A percentile compares a stretch with the other conserved stretches of the same genome.
Evolutionary conservation across 1,139 yeast species (phyloP).

Genomic region (Nadsonia commutata): DNA sequence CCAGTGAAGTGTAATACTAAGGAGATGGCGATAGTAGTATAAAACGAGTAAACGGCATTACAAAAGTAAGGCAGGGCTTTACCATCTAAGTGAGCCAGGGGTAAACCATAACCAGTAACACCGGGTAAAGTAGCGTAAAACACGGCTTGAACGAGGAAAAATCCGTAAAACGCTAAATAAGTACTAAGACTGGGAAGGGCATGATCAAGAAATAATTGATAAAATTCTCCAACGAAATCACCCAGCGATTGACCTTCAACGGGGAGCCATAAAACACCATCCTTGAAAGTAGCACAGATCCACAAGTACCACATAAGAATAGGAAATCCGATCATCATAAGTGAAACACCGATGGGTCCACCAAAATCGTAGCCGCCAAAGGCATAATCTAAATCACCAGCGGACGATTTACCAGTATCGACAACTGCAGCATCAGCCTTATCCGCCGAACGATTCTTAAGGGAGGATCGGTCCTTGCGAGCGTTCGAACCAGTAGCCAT

Average conservation of each 20-base stretch:
- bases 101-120: constrained; percentile 88
- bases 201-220: constrained; percentile 32
- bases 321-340: constrained; percentile 93
- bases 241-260: constrained; percentile 39
- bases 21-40: constrained; percentile 46
- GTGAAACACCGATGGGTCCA: constrained; percentile 79
- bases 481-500: no score
- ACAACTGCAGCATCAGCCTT: no score
- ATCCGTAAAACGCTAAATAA: constrained; percentile 57
- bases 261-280: constrained; percentile 63
- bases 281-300: constrained; percentile 72
- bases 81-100: constrained; percentile 63
- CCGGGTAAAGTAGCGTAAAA: constrained; percentile 90
- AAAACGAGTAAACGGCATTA: constrained; percentile 78
- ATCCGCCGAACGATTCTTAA: no score
- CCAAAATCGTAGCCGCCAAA: constrained; percentile 63
- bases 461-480: no score
- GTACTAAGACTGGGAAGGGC: constrained; percentile 60
- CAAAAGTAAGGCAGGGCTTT: constrained; percentile 83
- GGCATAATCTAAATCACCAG: not conserved
- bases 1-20: constrained; percentile 58
- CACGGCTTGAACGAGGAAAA: constrained; percentile 52
- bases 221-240: constrained; percentile 37
- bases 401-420: constrained; percentile 2
- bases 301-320: constrained; percentile 92